phyloP scores from a whole-genome alignment of 495 filamentous ascomycete genomes.

The Entonaema liquescens region DNA sequence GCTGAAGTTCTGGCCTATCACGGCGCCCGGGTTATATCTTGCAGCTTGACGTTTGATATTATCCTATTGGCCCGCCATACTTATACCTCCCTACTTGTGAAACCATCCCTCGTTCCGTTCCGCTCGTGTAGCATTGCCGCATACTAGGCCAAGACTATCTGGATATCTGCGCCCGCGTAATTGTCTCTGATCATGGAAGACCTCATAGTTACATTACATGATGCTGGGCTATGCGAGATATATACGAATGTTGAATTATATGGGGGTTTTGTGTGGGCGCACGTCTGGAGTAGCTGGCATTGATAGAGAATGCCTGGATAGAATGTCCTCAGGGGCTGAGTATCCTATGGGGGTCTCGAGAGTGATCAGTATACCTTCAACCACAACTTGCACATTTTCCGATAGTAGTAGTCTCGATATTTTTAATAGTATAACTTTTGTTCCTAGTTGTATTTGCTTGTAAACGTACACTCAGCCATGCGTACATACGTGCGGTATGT shows the following conservation, averaged over 20 bases:
- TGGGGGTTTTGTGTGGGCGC: background rate
- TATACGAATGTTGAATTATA: background rate
- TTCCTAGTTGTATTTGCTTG: slow-evolving; percentile 9
- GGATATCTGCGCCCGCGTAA: background rate
- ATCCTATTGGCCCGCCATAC: slow-evolving; percentile 29
- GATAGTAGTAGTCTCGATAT: background rate
- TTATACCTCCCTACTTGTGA: slow-evolving; percentile 4
- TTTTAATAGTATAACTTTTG: slow-evolving; percentile 16
- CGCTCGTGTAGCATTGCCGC: background rate
- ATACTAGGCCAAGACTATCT: background rate
- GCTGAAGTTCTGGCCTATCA: slow-evolving; percentile 29
- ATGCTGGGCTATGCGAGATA: background rate
- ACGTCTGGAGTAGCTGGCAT: background rate
- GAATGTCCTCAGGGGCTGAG: background rate
- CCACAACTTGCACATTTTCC: background rate
- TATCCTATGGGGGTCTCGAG: background rate
- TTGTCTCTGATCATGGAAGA: background rate
- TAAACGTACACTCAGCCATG: slow-evolving; percentile 25
- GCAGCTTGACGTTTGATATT: slow-evolving; percentile 3
- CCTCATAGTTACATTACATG: background rate
- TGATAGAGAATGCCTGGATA: background rate
- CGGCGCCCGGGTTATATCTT: slow-evolving; percentile 11
- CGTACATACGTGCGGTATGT: slow-evolving; percentile 20
- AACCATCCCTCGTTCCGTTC: background rate
- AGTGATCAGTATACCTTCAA: background rate